Base-by-base conservation (phyloP, 495 filamentous ascomycete species). In the Cryomyces minteri region DNA sequence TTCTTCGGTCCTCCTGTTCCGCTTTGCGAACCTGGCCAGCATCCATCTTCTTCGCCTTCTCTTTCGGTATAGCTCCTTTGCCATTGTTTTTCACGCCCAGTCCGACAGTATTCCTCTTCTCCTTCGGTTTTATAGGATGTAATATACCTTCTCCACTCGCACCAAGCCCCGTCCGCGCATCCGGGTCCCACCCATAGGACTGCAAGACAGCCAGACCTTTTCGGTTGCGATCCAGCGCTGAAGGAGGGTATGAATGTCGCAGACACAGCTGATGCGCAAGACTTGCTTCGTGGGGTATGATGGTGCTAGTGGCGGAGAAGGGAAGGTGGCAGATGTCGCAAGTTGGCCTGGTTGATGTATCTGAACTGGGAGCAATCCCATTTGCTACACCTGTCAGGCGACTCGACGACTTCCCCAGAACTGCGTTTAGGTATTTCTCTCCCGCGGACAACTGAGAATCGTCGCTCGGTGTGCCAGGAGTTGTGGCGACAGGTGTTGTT, bases 111-210 rank as follows among this genome's bases (percentile, higher is more conserved):
- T 87, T 77, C 48, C 74, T 70, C 61, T 93, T 94, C 34, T 69
- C 61, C 46, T 71, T 76, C 5, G 71, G 63, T 52, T 87, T 88
- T 48, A 95, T 60, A 0, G 88, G 88, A 50, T 72, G 76, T 41
- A 74, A 65, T 31, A 83, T 80, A 4, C 88, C 88, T 55, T 88
- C 74, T 1, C 81, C 78, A 0, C 58, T 49, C 14, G 68, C 69
- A 0, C 88, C 88, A 0, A 96, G 69, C 0, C 88, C 88, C 5
- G 63, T 53, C 25, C 84, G 63, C 33, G 74, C 69, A 61, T 96
- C 87, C 0, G 83, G 86, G 58, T 94, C 83, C 82, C 84, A 96
- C 34, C 88, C 88, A 50, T 85, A 77, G 1, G 76, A 68, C 31
- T 78, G 69, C 4, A 96, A 74, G 42, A 83, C 78, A 45, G 71